Base-by-base conservation (phyloP, 306 rosid species). In the Corylus americana region DNA sequence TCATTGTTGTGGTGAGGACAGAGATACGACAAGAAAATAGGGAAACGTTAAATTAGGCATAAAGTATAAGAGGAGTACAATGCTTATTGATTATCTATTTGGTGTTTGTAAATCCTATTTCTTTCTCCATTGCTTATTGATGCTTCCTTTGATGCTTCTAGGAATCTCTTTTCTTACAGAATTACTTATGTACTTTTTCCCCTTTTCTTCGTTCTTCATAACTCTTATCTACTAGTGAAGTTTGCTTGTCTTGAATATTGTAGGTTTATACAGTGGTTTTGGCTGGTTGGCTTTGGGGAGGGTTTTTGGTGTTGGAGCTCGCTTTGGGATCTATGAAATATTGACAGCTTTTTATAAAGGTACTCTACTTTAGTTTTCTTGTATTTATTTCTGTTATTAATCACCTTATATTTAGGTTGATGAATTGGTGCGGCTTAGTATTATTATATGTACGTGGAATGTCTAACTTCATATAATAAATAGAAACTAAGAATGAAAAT, bases 261-360 rank as follows among this genome's bases (percentile, higher is more conserved):
- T 78, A 95, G 99, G 97, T 77, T 74, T 95, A 71, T 93, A 83
- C 71, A 82, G 77, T 75, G 99, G 99, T 49, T 85, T 88, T 81
- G 85, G 95, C 51, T 93, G 93, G 98, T 84, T 83, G 85, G 93
- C 91, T 57, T 77, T 44, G 8, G 98, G 97, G 81, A 95, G 96
- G 86, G 70, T 84, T 83, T 88, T 91, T 20, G 96, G 99, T 62
- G 37, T 91, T n/a, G 99, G 96, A 86, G 86, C 93, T 69, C 90
- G 98, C 70, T 95, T 90, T 86, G 99, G 96, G 79, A 88, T 86
- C 79, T 93, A 93, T 25, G 99, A 95, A 86, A 87, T 95, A 64
- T 75, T 95, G 85, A 86, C 98, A 4, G 94, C 98, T 70, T 90
- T 83, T 81, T 88, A 71, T 59, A 91, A 93, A 88, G 99, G 99